phyloP scores from a whole-genome alignment of 208 protist genomes.

The Sergeia podlipaevii region DNA sequence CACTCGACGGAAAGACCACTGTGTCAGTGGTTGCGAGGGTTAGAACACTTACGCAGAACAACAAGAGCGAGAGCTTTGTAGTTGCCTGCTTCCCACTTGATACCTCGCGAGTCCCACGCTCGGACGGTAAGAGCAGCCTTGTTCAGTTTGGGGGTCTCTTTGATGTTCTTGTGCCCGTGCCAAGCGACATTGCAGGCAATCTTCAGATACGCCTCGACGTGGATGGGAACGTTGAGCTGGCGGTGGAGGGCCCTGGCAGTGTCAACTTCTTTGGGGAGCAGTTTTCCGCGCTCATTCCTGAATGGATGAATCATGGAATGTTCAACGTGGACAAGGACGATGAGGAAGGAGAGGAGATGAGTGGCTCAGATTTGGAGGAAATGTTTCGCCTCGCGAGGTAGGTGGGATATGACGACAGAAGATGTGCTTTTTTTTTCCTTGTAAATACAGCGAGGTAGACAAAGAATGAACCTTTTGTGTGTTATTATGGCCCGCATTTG shows the following conservation, averaged over 20 bases:
- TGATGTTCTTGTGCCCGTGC: conserved; percentile 14
- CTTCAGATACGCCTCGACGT: conserved; percentile 70
- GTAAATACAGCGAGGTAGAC: too few relatives aligned
- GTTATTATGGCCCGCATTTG: too few relatives aligned
- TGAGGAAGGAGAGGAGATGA: conserved; percentile 27
- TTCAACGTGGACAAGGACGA: conserved; percentile 38
- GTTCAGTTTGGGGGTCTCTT: neutral
- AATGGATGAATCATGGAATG: conserved; percentile 54
- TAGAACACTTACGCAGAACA: conserved; percentile 32
- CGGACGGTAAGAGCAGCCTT: neutral
- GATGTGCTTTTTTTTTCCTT: too few relatives aligned
- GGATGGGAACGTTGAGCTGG: conserved; percentile 63
- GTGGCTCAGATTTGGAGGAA: conserved; percentile 25
- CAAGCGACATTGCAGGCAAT: conserved; percentile 39
- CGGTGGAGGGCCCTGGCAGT: conserved; percentile 62
- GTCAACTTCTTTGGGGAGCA: conserved; percentile 76
- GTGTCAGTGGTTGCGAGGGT: conserved; percentile 32
- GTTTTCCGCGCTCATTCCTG: conserved; percentile 42
- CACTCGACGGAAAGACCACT: neutral
- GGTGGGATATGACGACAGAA: neutral
- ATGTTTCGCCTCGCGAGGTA: conserved; percentile 32
- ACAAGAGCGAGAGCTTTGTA: conserved; percentile 42
- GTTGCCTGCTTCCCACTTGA: conserved; percentile 51
- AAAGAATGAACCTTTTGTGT: too few relatives aligned
- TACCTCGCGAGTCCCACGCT: conserved; percentile 13